Base-by-base conservation (phyloP, 2,329 filamentous ascomycete genomes). In the Spiromastix sp. region DNA sequence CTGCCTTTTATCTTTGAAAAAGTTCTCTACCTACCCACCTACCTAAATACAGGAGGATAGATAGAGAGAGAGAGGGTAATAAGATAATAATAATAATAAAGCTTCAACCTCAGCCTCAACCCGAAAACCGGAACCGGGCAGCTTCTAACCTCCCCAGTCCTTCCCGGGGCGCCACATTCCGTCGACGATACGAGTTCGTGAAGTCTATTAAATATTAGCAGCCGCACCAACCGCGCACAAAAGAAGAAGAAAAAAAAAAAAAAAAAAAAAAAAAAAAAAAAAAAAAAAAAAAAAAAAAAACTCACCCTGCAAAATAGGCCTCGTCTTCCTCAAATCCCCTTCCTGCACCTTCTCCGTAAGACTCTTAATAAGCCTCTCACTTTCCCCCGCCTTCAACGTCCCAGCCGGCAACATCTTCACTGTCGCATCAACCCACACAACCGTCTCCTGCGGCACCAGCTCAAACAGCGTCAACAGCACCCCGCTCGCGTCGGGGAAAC, bases 151-250 rank as follows among this genome's bases (percentile, higher is more conserved):
- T 74, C 3, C 89, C 89, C 27, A 96, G 67, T 1, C 89, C 89
- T 55, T 96, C 89, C 41, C 89, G 70, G 5, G 91, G 91, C n/a
- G 91, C 89, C 30, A 98, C 84, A 52, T 98, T 95, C 43, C 93
- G 74, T 53, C 93, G 73, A 33, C 93, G 77, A 59, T 98, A 98
- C 19, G 79, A 84, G 56, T 89, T 93, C 16, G 91, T 96, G 56
- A 98, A 98, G 60, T 98, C 93, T 64, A 37, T 9, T 25, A 24
- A 24, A 24, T 24, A n/a, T 24, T 24, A 24, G 21, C n/a, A 24
- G 7, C n/a, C 21, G 21, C 21, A 24, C 21, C 21, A 24, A n/a
- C 21, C n/a, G 7, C n/a, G 5, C 21, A 13, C 5, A 16, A 6
- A 10, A 30, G 38, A 44, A 32, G 46, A 39, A 28, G 17, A 21